Conservation (phyloP, 345 rosid species). For the Brassica cretica region DNA sequence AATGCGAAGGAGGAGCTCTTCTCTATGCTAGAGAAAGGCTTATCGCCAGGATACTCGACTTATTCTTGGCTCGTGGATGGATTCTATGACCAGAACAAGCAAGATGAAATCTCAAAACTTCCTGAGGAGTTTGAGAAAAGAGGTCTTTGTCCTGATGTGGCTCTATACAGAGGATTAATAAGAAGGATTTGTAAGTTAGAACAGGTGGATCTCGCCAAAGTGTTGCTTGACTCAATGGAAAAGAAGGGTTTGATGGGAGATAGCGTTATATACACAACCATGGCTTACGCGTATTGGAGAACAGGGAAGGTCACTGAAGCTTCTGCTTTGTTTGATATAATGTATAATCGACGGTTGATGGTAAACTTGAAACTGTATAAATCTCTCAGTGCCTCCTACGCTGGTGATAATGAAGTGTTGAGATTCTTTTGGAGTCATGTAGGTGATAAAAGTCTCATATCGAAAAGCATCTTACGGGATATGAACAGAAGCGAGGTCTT, state of each 20-base stretch:
- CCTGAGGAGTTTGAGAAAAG: conserved; percentile 58
- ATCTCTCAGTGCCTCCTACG: conserved; percentile 62
- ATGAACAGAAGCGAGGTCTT: conserved; percentile 34
- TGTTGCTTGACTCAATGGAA: conserved; percentile 56
- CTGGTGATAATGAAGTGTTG: conserved; percentile 51
- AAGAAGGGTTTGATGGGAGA: conserved; percentile 70
- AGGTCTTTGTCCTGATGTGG: conserved; percentile 57
- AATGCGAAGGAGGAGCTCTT: conserved; percentile 71
- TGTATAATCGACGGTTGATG: conserved; percentile 77
- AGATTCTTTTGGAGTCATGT: conserved; percentile 74
- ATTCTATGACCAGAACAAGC: conserved; percentile 54
- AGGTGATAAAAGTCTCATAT: conserved; percentile 60
- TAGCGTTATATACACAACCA: conserved; percentile 60
- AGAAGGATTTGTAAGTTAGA: conserved; percentile 77
- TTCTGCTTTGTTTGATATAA: conserved; percentile 60
- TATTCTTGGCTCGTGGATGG: conserved; percentile 88
- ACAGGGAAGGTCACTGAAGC: conserved; percentile 56
- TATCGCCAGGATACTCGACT: conserved; percentile 71
- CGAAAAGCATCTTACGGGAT: conserved; percentile 63
- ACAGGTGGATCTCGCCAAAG: conserved; percentile 63
- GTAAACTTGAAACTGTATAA: conserved; percentile 65
- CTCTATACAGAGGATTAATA: conserved; percentile 80
- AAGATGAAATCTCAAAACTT: conserved; percentile 51
- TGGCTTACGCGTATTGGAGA: conserved; percentile 84
- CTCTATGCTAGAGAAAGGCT: conserved; percentile 69